These are phyloP conservation scores for Adenanthera pavonina DNA, from an alignment of 306 rosid genomes.

Conservation along the genomic window DNA sequence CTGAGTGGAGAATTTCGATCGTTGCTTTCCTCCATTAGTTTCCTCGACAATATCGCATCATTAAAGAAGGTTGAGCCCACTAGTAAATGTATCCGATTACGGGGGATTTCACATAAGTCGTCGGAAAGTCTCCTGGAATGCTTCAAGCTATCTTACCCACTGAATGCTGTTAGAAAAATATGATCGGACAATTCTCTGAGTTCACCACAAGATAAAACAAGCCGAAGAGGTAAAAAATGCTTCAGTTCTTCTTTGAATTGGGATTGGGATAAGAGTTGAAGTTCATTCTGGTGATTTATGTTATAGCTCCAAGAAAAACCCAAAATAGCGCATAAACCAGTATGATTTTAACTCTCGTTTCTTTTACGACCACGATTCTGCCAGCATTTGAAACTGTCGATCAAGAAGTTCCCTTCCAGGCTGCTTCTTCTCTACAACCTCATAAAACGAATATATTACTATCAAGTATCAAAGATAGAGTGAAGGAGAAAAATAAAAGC, in stretches of 20 bases:
- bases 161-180: background rate
- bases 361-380: background rate
- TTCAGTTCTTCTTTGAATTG: background rate
- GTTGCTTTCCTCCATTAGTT: slow-evolving; percentile 67
- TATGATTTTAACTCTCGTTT: background rate
- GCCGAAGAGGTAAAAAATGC: background rate
- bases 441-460: background rate
- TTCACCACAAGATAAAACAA: slow-evolving; percentile 9
- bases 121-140: background rate
- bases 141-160: background rate
- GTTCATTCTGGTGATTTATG: background rate
- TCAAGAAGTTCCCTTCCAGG: background rate
- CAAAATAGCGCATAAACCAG: slow-evolving; percentile 3
- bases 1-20: slow-evolving; percentile 43
- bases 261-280: background rate
- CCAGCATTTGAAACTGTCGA: background rate
- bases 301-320: background rate
- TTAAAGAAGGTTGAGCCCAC: slow-evolving; percentile 38
- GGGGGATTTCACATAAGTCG: slow-evolving; percentile 20
- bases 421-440: slow-evolving; percentile 4
- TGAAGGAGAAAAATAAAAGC: slow-evolving; percentile 6
- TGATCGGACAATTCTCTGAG: background rate
- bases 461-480: background rate
- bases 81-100: slow-evolving; percentile 18
- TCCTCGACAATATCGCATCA: slow-evolving; percentile 39